These are phyloP conservation scores for Cordyceps farinosa DNA, from an alignment of 2,329 filamentous ascomycete genomes.

Conservation along the genomic window DNA sequence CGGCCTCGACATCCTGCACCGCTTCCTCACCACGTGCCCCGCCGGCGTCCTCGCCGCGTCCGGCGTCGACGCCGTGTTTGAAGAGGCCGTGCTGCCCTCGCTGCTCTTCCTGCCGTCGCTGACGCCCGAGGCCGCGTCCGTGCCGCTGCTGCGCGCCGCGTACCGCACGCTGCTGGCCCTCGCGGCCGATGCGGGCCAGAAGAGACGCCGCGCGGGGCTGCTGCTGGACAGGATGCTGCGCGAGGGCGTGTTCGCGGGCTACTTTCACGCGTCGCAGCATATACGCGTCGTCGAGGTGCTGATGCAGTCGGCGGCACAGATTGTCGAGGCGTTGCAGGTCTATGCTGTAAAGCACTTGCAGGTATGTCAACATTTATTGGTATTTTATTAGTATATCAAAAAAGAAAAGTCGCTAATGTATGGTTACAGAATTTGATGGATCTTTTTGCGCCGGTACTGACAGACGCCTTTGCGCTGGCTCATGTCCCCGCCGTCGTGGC, in stretches of 20 bases:
- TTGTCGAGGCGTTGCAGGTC: conserved; percentile 58
- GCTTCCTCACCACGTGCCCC: conserved; percentile 55
- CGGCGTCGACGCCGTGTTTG: conserved; percentile 65
- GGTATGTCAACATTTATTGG: conserved; percentile 34
- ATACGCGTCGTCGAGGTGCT: conserved; percentile 55
- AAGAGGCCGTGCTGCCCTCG: conserved; percentile 65
- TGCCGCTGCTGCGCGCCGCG: conserved; percentile 58
- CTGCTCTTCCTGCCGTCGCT: conserved; percentile 74
- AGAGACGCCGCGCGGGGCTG: conserved; percentile 24
- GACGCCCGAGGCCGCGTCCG: conserved; percentile 69
- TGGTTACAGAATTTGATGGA: conserved; percentile 59
- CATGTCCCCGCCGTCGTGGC: conserved; percentile 51
- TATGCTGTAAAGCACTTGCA: conserved; percentile 65
- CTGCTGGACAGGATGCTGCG: conserved; percentile 54
- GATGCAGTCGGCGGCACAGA: conserved; percentile 43
- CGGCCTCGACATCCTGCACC: conserved; percentile 52
- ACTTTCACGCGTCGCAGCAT: conserved; percentile 57
- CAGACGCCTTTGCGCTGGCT: conserved; percentile 63
- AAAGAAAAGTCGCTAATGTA: conserved; percentile 3
- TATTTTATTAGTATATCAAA: background rate
- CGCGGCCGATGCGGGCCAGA: conserved; percentile 27
- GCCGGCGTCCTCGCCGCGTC: conserved; percentile 53
- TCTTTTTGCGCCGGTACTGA: conserved; percentile 60
- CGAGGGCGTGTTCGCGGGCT: conserved; percentile 52
- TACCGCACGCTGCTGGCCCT: conserved; percentile 66